Evolutionary conservation across 2,329 filamentous ascomycete species (phyloP).

Genomic region (Parasarocladium wereldwijsianum): DNA sequence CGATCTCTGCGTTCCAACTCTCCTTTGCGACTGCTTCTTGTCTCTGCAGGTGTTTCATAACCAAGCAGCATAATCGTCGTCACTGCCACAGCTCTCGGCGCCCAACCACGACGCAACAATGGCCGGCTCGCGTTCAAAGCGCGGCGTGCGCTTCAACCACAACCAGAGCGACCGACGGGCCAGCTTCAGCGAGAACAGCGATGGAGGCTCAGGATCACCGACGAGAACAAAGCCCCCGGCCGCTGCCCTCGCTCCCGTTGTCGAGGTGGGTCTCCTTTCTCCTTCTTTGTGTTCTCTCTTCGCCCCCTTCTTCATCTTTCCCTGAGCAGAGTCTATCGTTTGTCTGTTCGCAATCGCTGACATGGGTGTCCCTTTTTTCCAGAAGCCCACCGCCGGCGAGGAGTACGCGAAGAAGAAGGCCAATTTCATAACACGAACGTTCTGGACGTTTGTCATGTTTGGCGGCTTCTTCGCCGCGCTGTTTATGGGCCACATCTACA

Average conservation of each 20-base stretch:
- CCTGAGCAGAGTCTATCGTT: not conserved
- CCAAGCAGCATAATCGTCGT: too few species aligned
- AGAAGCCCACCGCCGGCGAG: conserved; percentile 28
- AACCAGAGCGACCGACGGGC: conserved; percentile 44
- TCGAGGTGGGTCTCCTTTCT: conserved; percentile 17
- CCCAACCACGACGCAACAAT: too few species aligned
- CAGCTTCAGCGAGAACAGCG: conserved; percentile 59
- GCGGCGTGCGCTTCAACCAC: conserved; percentile 41
- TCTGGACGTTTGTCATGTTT: conserved; percentile 99
- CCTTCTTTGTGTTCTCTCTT: too few species aligned
- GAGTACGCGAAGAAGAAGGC: conserved; percentile 99
- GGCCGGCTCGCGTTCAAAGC: conserved; percentile 24
- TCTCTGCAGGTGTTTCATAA: too few species aligned
- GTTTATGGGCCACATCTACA: conserved; percentile 94
- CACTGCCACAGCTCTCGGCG: too few species aligned
- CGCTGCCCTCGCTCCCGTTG: conserved; percentile 17
- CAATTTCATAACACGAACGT: conserved; percentile 89
- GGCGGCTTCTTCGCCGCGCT: conserved; percentile 79
- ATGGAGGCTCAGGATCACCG: conserved; percentile 27
- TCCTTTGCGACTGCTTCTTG: too few species aligned
- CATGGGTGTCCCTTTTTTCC: too few species aligned
- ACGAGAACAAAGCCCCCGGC: conserved; percentile 13
- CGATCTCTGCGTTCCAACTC: too few species aligned
- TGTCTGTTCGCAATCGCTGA: too few species aligned
- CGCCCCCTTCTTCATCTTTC: not conserved